phyloP scores from a whole-genome alignment of 352 stramenopile genomes.

The Phytophthora lateralis region DNA sequence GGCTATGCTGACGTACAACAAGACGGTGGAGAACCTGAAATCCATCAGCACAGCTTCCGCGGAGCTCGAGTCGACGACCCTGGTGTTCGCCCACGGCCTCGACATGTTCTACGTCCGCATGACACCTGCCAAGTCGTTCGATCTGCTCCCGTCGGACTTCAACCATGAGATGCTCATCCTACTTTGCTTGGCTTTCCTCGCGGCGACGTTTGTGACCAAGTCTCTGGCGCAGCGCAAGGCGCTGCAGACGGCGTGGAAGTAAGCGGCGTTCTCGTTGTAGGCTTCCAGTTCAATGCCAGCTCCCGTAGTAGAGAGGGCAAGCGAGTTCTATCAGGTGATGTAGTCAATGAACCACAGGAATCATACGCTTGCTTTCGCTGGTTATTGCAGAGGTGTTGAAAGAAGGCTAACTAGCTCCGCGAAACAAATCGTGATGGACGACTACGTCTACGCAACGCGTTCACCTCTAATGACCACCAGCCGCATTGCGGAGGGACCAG shows the following conservation, averaged over 20 bases:
- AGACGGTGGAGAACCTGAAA: constrained; percentile 84
- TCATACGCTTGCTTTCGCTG: constrained; percentile 22
- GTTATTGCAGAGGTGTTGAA: constrained; percentile 13
- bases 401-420: constrained; percentile 12
- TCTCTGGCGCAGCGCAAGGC: constrained; percentile 73
- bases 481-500: constrained; percentile 61
- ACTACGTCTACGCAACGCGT: constrained; percentile 16
- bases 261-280: constrained; percentile 8
- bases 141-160: constrained; percentile 96
- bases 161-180: constrained; percentile 94
- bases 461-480: constrained; percentile 41
- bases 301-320: constrained; percentile 18
- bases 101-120: constrained; percentile 96
- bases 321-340: constrained; percentile 4
- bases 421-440: constrained; percentile 15
- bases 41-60: constrained; percentile 70
- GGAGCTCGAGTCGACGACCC: constrained; percentile 94
- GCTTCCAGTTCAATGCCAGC: constrained; percentile 3
- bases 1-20: constrained; percentile 92
- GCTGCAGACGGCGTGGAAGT: constrained; percentile 87
- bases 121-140: constrained; percentile 94
- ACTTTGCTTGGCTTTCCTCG: constrained; percentile 89
- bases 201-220: constrained; percentile 72
- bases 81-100: constrained; percentile 93
- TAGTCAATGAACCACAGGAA: constrained; percentile 8